Evolutionary conservation across 768 basidiomycete genomes (phyloP).

Genomic region (Pluteus cervinus): DNA sequence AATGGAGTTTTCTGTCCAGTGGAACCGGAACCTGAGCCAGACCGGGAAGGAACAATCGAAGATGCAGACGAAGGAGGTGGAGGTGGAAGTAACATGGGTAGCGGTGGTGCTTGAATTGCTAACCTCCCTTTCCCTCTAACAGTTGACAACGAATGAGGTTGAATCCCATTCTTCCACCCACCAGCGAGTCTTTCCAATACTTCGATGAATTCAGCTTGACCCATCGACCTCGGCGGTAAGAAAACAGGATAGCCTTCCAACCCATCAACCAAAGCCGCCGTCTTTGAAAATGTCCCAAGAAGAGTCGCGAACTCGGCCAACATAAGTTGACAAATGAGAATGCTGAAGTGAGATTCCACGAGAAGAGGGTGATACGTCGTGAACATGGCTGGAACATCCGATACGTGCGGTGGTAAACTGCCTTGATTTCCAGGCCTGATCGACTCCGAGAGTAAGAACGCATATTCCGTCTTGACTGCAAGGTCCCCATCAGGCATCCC

Average conservation of each 20-base stretch:
- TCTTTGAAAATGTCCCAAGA: conserved; percentile 57
- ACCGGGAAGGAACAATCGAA: too few species aligned
- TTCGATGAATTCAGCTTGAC: conserved; percentile 86
- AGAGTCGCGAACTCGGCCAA: conserved; percentile 66
- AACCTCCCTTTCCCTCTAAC: conserved; percentile 33
- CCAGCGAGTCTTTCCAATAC: conserved; percentile 73
- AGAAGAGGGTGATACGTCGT: conserved; percentile 90
- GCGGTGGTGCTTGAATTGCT: conserved; percentile 36
- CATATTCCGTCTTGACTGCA: conserved; percentile 53
- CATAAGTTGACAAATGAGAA: conserved; percentile 71
- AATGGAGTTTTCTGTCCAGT: too few species aligned
- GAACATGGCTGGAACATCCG: conserved; percentile 55
- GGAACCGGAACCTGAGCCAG: too few species aligned
- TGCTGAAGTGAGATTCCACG: conserved; percentile 80
- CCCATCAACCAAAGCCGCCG: conserved; percentile 68
- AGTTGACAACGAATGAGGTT: conserved; percentile 45
- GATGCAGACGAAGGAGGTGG: conserved; percentile 12
- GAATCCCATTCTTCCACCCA: conserved; percentile 66
- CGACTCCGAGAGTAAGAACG: conserved; percentile 63
- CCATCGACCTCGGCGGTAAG: conserved; percentile 81
- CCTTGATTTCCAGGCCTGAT: conserved; percentile 55
- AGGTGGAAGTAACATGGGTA: conserved; percentile 20
- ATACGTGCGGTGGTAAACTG: conserved; percentile 22
- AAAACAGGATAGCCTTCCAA: conserved; percentile 89
- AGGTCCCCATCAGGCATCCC: conserved; percentile 34